These are phyloP conservation scores for Camelina sativa DNA, from an alignment of 345 rosid species.

Conservation along the genomic window DNA sequence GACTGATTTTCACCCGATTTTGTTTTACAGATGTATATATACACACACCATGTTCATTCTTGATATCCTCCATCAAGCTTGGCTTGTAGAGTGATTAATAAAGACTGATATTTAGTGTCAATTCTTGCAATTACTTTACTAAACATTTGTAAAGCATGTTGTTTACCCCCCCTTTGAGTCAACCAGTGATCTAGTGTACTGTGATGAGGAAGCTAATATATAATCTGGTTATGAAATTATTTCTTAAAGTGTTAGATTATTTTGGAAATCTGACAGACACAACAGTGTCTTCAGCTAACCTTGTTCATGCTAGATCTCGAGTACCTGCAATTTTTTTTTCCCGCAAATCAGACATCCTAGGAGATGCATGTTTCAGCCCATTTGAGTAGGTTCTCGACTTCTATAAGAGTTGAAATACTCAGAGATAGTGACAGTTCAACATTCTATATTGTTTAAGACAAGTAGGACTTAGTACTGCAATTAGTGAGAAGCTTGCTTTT, in stretches of 20 bases:
- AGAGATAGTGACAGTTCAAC: slow-evolving; percentile 23
- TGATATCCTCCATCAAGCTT: slow-evolving; percentile 25
- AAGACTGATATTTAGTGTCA: neutral
- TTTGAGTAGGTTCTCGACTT: neutral
- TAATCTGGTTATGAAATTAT: neutral
- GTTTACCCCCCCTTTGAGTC: slow-evolving; percentile 6
- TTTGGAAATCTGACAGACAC: slow-evolving; percentile 2
- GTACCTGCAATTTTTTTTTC: neutral
- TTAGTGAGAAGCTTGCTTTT: slow-evolving; percentile 13
- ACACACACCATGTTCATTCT: slow-evolving; percentile 5
- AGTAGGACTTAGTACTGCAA: slow-evolving; percentile 16
- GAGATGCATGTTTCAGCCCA: slow-evolving; percentile 28
- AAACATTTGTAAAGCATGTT: slow-evolving; percentile 1
- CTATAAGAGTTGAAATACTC: slow-evolving; percentile 9
- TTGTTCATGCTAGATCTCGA: slow-evolving; percentile 23
- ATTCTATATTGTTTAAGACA: slow-evolving; percentile 2
- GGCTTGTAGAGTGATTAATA: neutral
- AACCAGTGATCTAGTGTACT: neutral
- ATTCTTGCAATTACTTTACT: slow-evolving; percentile 1
- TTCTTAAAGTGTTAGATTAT: neutral
- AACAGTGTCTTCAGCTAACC: neutral
- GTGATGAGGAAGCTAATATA: neutral
- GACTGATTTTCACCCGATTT: neutral
- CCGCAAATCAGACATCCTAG: neutral
- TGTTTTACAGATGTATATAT: slow-evolving; percentile 13